Evolutionary conservation across 495 filamentous ascomycete species (phyloP).

Genomic region (Penicillium mononematosum): DNA sequence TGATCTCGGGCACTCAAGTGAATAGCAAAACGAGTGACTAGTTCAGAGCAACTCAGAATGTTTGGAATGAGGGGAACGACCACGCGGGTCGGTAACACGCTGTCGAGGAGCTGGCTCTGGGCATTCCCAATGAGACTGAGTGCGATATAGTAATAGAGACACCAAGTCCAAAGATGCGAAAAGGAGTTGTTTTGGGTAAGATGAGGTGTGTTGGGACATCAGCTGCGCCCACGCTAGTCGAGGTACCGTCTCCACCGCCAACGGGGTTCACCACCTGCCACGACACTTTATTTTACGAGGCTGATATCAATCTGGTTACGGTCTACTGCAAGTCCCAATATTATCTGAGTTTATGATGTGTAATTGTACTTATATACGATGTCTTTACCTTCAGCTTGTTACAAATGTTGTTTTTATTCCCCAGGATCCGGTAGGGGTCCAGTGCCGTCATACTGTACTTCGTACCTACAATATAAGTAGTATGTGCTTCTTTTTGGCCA

Average conservation of each 20-base stretch:
- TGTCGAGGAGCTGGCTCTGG: constrained; percentile 10
- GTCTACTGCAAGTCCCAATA: no score
- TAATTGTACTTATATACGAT: neutral
- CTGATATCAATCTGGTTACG: neutral
- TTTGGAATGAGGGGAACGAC: constrained; percentile 17
- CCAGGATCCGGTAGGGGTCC: neutral
- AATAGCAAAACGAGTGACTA: constrained; percentile 9
- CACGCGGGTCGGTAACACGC: constrained; percentile 20
- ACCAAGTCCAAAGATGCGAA: neutral
- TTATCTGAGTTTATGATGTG: no score
- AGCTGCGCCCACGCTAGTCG: constrained; percentile 12
- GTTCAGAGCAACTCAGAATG: neutral
- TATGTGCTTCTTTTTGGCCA: neutral
- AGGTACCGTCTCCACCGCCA: constrained; percentile 15
- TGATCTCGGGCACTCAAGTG: neutral
- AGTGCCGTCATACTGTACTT: neutral
- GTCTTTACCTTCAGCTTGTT: neutral
- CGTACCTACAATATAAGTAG: no score
- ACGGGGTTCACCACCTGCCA: neutral
- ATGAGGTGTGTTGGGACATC: neutral
- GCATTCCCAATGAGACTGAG: constrained; percentile 9
- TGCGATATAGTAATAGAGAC: neutral
- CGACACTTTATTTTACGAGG: constrained; percentile 1
- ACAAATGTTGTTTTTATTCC: neutral
- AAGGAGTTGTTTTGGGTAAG: neutral